phyloP scores from a whole-genome alignment of 768 basidiomycete species.

The Xerocomellus dryophilus region DNA sequence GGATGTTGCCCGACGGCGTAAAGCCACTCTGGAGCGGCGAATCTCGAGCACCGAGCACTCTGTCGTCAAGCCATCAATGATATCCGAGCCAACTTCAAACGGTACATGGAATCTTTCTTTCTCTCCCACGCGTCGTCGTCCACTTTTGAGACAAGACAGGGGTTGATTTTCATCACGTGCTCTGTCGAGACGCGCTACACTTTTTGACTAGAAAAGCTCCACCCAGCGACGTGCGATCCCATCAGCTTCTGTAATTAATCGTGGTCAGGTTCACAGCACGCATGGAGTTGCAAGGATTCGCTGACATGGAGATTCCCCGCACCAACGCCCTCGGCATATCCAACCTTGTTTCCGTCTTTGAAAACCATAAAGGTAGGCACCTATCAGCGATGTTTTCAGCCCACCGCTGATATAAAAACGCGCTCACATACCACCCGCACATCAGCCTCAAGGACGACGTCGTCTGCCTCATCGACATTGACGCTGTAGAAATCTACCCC shows the following conservation, averaged over 20 bases:
- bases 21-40: not conserved
- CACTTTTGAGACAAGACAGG: not conserved
- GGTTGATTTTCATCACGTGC: constrained; percentile 19
- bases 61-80: not conserved
- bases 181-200: not conserved
- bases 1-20: not conserved
- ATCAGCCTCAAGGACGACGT: constrained; percentile 55
- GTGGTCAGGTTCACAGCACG: not conserved
- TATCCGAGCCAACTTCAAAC: not conserved
- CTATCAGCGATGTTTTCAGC: not conserved
- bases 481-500: constrained; percentile 67
- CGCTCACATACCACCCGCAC: constrained; percentile 53
- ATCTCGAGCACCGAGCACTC: not conserved
- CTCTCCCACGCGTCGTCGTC: too few species aligned
- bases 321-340: constrained; percentile 26
- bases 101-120: too few species aligned
- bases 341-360: constrained; percentile 29
- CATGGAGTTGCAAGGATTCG: constrained; percentile 8
- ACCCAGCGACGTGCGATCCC: constrained; percentile 16
- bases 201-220: not conserved
- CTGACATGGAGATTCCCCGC: constrained; percentile 26
- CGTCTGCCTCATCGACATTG: constrained; percentile 59
- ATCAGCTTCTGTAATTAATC: constrained; percentile 18
- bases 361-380: constrained; percentile 31
- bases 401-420: not conserved